phyloP scores from a whole-genome alignment of 441 rosid genomes.

The Raphanus hybrid region DNA sequence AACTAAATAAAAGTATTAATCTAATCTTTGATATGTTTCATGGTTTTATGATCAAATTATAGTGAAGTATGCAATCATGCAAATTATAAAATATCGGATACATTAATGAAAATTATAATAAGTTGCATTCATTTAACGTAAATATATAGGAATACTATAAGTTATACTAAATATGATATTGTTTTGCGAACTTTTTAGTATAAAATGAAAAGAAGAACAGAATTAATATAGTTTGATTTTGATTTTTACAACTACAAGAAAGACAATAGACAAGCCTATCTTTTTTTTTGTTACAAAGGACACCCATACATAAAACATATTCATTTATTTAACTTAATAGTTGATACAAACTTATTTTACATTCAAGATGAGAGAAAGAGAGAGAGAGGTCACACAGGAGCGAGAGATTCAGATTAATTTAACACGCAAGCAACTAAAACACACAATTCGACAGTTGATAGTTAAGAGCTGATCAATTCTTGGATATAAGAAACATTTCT shows the following conservation, averaged over 20 bases:
- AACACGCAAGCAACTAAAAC: constrained; percentile 27
- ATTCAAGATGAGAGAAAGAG: constrained; percentile 18
- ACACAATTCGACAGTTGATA: constrained; percentile 15
- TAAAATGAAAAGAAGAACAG: not conserved
- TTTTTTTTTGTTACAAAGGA: constrained; percentile 7
- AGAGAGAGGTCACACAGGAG: not conserved
- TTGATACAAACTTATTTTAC: constrained; percentile 16
- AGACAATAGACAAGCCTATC: not conserved
- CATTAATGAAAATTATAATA: not conserved
- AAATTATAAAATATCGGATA: not conserved
- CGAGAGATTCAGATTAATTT: constrained; percentile 13
- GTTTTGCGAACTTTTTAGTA: not conserved
- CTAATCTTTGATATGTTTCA: not conserved
- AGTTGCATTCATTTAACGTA: not conserved
- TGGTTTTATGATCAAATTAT: not conserved
- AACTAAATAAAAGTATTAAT: not conserved
- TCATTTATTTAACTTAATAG: constrained; percentile 6
- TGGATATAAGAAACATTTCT: constrained; percentile 25
- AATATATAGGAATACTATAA: not conserved
- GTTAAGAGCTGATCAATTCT: constrained; percentile 19
- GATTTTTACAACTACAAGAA: not conserved
- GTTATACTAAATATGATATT: not conserved
- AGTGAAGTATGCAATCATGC: not conserved
- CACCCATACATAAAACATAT: not conserved
- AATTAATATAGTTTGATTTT: not conserved